A percentile compares a stretch with the other conserved stretches of the same genome.
Conservation (phyloP, 495 filamentous ascomycete species). For the Recurvomyces mirabilis region DNA sequence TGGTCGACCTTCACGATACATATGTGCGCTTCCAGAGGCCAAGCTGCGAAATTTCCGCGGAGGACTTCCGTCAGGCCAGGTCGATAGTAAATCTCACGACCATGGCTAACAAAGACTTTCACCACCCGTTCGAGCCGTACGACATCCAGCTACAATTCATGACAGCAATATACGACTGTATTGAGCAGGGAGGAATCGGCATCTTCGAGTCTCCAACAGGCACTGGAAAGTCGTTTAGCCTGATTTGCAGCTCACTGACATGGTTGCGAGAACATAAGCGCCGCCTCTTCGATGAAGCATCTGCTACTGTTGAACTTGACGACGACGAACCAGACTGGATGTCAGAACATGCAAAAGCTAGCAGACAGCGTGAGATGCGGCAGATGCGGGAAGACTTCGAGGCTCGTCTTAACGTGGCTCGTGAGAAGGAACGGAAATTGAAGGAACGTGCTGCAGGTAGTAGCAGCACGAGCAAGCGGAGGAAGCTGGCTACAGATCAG, state of each 20-base stretch:
- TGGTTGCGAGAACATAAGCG: slow-evolving; percentile 85
- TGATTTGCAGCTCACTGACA: slow-evolving; percentile 86
- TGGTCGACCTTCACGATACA: not conserved
- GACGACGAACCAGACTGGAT: slow-evolving; percentile 84
- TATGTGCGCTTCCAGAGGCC: no score
- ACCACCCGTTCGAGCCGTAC: slow-evolving; percentile 89
- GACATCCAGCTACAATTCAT: slow-evolving; percentile 85
- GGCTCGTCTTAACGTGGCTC: slow-evolving; percentile 51
- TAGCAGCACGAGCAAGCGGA: slow-evolving; percentile 40
- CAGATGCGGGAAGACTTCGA: slow-evolving; percentile 62
- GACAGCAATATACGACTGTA: slow-evolving; percentile 68
- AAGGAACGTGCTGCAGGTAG: slow-evolving; percentile 39
- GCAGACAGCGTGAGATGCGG: slow-evolving; percentile 55
- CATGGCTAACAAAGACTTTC: slow-evolving; percentile 47
- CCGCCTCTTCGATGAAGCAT: slow-evolving; percentile 45
- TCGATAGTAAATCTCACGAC: no score
- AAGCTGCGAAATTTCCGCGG: no score
- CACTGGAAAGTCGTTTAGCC: slow-evolving; percentile 79
- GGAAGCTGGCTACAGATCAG: slow-evolving; percentile 26
- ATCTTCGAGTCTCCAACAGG: slow-evolving; percentile 93
- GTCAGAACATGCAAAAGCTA: slow-evolving; percentile 55
- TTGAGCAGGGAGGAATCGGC: slow-evolving; percentile 70
- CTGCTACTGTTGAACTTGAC: slow-evolving; percentile 35
- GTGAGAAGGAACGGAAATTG: slow-evolving; percentile 54
- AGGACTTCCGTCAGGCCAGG: no score